Evolutionary conservation across 805 yeast genomes (phyloP).

Genomic region (Candida ovalis): DNA sequence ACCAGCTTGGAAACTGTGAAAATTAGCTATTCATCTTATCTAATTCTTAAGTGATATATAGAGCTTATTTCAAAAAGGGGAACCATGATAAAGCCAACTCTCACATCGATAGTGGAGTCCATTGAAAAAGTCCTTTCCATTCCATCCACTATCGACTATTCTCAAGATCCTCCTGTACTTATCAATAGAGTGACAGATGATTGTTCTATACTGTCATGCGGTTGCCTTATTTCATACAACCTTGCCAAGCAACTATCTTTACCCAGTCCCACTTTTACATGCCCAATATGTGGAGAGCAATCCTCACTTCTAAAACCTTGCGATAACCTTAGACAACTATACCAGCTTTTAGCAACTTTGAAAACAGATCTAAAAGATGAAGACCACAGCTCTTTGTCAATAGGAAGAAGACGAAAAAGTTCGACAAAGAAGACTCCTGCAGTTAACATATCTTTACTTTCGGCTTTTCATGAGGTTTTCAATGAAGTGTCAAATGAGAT

Average conservation of each 20-base stretch:
- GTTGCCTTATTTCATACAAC: slow-evolving; percentile 36
- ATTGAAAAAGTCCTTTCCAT: slow-evolving; percentile 18
- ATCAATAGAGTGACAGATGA: slow-evolving; percentile 25
- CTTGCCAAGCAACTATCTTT: slow-evolving; percentile 23
- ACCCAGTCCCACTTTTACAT: slow-evolving; percentile 21
- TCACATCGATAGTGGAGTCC: slow-evolving; percentile 10
- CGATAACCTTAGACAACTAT: slow-evolving; percentile 30
- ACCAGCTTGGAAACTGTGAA: too few relatives aligned
- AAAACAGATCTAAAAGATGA: slow-evolving; percentile 11
- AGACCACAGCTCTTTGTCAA: slow-evolving; percentile 3
- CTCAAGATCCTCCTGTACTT: slow-evolving; percentile 18
- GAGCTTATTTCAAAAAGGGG: too few relatives aligned
- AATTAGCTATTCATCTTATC: too few relatives aligned
- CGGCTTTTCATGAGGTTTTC: slow-evolving; percentile 35
- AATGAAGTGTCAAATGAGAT: slow-evolving; percentile 23
- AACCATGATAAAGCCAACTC: slow-evolving; percentile 11
- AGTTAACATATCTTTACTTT: slow-evolving; percentile 24
- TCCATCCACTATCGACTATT: slow-evolving; percentile 22
- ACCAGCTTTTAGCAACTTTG: slow-evolving; percentile 8
- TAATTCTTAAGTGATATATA: too few relatives aligned
- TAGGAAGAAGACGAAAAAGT: slow-evolving; percentile 6
- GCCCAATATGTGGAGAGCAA: slow-evolving; percentile 34
- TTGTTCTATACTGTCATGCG: slow-evolving; percentile 35
- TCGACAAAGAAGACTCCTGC: slow-evolving; percentile 7
- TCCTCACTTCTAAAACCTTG: slow-evolving; percentile 30